Evolutionary conservation across 164 flowering plant species (phyloP).

Genomic region (Paratinospora sagittata): DNA sequence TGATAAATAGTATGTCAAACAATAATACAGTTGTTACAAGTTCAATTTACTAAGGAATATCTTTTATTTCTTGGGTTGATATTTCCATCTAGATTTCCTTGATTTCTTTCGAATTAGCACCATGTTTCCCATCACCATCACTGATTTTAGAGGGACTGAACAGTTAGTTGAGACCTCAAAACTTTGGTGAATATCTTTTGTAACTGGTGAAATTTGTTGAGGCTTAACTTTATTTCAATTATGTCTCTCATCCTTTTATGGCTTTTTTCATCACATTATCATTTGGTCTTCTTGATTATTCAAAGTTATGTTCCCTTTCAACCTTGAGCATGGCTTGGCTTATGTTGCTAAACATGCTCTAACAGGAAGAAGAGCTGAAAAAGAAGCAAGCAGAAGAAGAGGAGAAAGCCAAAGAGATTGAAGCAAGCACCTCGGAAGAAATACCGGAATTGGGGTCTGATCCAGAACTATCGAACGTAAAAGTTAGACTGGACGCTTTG

Average conservation of each 20-base stretch:
- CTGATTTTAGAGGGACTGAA: no score
- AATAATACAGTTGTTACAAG: no score
- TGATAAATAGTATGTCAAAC: no score
- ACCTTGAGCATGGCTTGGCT: not conserved
- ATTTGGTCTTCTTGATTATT: not conserved
- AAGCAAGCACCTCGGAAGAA: slow-evolving; percentile 27
- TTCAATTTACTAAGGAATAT: no score
- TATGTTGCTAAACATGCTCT: not conserved
- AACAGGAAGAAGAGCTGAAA: slow-evolving; percentile 53
- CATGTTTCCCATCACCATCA: no score
- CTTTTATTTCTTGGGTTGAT: no score
- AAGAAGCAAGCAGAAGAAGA: slow-evolving; percentile 54
- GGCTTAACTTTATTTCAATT: no score
- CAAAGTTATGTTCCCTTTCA: not conserved
- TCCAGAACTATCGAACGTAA: slow-evolving; percentile 48
- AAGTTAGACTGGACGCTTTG: slow-evolving; percentile 56
- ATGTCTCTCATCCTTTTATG: not conserved
- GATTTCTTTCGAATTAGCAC: no score
- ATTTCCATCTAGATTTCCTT: no score
- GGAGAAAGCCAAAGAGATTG: slow-evolving; percentile 46
- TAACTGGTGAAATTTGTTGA: no score
- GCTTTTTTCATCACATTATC: not conserved
- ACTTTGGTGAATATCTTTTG: no score
- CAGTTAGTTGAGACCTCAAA: no score
- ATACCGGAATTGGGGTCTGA: slow-evolving; percentile 27